Evolutionary conservation across 2,329 filamentous ascomycete species (phyloP), one percentile per base, ranked within the genome.

Genomic region (Pseudogymnoascus sp.): DNA sequence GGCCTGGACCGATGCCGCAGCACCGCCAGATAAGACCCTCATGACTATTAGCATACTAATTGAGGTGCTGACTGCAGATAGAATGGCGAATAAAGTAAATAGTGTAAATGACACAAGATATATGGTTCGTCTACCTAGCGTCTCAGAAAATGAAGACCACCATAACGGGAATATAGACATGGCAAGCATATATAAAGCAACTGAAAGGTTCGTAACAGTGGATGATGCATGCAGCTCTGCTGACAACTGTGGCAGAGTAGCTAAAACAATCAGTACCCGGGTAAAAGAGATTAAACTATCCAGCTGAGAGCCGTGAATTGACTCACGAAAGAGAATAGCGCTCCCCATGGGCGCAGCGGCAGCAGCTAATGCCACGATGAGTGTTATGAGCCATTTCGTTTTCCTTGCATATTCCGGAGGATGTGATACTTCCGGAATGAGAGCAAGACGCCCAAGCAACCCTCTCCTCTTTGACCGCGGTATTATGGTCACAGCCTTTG

Each of bases 151-250:
- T 1, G 87, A 87, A 0, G 88, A 91, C 76, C 76, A 95, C 90
- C 90, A 95, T 0, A 96, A 79, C 0, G 91, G 91, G 68, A 92
- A 93, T 50, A 95, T 90, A 63, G 86, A 84, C 89, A 95, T 91
- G 68, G 83, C 79, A 4, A 95, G 79, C 89, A 95, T 91, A 73
- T 93, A 95, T 64, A 93, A 75, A 0, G 90, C 88, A 0, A 95
- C 83, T 0, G 87, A 87, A 64, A 95, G 72, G 73, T 95, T 96
- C 63, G 87, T 85, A 14, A 90, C 77, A 0, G 89, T 88, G 13
- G 83, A 75, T 0, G 82, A 82, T 11, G 86, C 81, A 67, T 86
- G 67, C 47, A 95, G 79, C 21, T 89, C 85, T 3, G 71, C 70
- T 0, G 86, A 77, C 63, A 95, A 83, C 44, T 87, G 78, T 1